A percentile compares a stretch with the other conserved stretches of the same genome.
These are phyloP conservation scores for Boletus sp. DNA, from an alignment of 768 basidiomycete genomes.

Conservation along the genomic window DNA sequence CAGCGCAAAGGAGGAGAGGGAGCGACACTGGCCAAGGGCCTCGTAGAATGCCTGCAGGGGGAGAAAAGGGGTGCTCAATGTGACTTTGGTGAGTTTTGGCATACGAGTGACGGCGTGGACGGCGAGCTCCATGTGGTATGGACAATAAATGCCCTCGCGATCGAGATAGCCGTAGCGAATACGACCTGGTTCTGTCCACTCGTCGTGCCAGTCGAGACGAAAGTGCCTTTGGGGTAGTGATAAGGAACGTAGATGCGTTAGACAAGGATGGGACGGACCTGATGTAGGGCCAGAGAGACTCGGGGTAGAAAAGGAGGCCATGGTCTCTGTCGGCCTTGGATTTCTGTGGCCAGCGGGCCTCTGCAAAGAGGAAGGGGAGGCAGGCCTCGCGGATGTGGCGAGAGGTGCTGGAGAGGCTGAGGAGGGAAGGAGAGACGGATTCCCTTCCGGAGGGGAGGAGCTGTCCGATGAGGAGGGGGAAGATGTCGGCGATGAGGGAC, in stretches of 20 bases:
- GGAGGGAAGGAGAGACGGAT: conserved; percentile 12
- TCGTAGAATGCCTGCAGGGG: conserved; percentile 30
- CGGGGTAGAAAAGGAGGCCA: conserved; percentile 30
- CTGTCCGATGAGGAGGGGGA: conserved; percentile 32
- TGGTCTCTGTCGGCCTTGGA: conserved; percentile 22
- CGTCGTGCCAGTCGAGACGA: conserved; percentile 34
- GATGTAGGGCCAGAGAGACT: conserved; percentile 28
- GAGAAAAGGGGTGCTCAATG: conserved; percentile 31
- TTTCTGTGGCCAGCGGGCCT: conserved; percentile 33
- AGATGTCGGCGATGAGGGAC: conserved; percentile 35
- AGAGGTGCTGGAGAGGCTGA: conserved; percentile 23
- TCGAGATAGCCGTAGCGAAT: conserved; percentile 31
- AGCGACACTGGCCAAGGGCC: conserved; percentile 26
- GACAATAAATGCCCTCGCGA: conserved; percentile 32
- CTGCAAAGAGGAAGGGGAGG: conserved; percentile 31
- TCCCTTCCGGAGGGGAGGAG: conserved; percentile 10
- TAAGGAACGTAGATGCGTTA: neutral
- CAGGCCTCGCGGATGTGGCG: conserved; percentile 28
- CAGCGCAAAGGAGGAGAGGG: conserved; percentile 26
- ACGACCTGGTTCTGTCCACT: conserved; percentile 36
- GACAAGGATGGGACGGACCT: conserved; percentile 16
- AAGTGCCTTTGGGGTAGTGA: conserved; percentile 24
- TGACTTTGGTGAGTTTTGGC: conserved; percentile 30
- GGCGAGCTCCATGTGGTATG: conserved; percentile 25
- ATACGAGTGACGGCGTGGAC: conserved; percentile 25